Evolutionary conservation across 192 early-diverging fungal species (phyloP).

Genomic region (Coemansia sp.): DNA sequence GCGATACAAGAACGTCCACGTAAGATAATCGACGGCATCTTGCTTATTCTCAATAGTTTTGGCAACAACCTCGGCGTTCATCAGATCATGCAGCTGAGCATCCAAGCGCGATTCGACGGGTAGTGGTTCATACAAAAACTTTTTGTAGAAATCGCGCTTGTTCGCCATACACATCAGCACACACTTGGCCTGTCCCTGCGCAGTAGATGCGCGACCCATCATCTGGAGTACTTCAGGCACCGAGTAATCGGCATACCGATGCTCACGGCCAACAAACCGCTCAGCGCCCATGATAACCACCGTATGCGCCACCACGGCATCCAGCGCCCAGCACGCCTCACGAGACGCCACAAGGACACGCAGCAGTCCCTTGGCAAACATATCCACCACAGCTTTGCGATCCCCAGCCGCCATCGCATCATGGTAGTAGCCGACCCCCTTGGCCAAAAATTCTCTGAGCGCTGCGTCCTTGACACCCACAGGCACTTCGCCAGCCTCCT

Average conservation of each 20-base stretch:
- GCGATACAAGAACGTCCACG: slow-evolving; percentile 98
- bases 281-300: slow-evolving; percentile 96
- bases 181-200: slow-evolving; percentile 70
- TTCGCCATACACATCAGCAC: slow-evolving; percentile 93
- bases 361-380: slow-evolving; percentile 78
- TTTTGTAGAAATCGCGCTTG: slow-evolving; percentile 98
- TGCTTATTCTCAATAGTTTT: slow-evolving; percentile 96
- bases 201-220: slow-evolving; percentile 88
- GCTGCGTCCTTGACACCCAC: slow-evolving; percentile 72
- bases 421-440: slow-evolving; percentile 91
- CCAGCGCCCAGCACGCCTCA: slow-evolving; percentile 92
- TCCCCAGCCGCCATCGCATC: slow-evolving; percentile 83
- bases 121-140: slow-evolving; percentile 94
- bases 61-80: slow-evolving; percentile 96
- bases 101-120: slow-evolving; percentile 96
- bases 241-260: slow-evolving; percentile 94
- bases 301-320: slow-evolving; percentile 71
- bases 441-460: slow-evolving; percentile 67
- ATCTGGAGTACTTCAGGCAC: slow-evolving; percentile 97
- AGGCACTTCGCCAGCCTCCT: slow-evolving; percentile 64
- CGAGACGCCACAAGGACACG: slow-evolving; percentile 89
- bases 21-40: slow-evolving; percentile 98
- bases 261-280: slow-evolving; percentile 91
- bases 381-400: slow-evolving; percentile 66
- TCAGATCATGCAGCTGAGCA: slow-evolving; percentile 92